Evolutionary conservation across 768 basidiomycete genomes (phyloP).

Genomic region (Suillus alpinus): DNA sequence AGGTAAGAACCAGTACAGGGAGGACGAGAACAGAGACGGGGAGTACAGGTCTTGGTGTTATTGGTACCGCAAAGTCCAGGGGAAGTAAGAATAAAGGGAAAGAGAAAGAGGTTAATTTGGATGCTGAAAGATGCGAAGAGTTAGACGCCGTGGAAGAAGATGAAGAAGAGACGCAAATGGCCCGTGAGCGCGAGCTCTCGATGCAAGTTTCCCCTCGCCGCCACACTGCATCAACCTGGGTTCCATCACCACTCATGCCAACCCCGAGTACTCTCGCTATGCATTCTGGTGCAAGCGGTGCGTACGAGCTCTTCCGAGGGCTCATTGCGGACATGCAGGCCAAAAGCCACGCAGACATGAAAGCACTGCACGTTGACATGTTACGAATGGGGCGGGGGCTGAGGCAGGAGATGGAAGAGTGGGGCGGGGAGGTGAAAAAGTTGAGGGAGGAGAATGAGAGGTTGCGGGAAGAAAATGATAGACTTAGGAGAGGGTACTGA

Average conservation of each 20-base stretch:
- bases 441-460: slow-evolving; percentile 46
- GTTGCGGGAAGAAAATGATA: slow-evolving; percentile 66
- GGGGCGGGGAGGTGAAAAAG: slow-evolving; percentile 51
- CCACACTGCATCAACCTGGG: slow-evolving; percentile 34
- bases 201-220: slow-evolving; percentile 61
- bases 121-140: slow-evolving; percentile 8
- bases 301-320: slow-evolving; percentile 61
- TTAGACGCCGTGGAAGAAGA: not conserved
- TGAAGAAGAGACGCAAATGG: slow-evolving; percentile 17
- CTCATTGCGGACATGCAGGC: slow-evolving; percentile 72
- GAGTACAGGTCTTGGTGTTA: slow-evolving; percentile 25
- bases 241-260: slow-evolving; percentile 38
- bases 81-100: slow-evolving; percentile 35
- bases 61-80: slow-evolving; percentile 50
- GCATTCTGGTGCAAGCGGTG: slow-evolving; percentile 24
- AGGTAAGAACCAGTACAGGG: not conserved
- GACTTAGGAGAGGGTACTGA: slow-evolving; percentile 45
- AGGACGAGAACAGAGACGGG: slow-evolving; percentile 6
- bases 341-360: slow-evolving; percentile 70
- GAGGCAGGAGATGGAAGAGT: slow-evolving; percentile 58
- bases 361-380: slow-evolving; percentile 71
- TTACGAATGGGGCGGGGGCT: slow-evolving; percentile 66
- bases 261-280: slow-evolving; percentile 21
- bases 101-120: slow-evolving; percentile 23
- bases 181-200: slow-evolving; percentile 35